phyloP scores from a whole-genome alignment of 1,139 yeast genomes.

The Hansenula anomala region DNA sequence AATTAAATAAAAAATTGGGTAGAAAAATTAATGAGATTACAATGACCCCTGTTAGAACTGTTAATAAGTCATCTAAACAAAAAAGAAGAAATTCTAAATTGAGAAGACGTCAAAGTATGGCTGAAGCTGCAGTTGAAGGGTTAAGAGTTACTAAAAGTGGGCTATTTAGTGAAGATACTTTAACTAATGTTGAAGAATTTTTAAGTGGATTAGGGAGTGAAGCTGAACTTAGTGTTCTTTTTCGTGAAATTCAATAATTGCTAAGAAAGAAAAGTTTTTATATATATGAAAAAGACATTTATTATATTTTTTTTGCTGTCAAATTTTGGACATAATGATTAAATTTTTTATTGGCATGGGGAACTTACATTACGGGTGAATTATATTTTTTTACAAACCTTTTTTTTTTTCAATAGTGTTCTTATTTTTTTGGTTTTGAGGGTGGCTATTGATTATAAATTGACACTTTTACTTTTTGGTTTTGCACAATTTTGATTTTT shows the following conservation, averaged over 20 bases:
- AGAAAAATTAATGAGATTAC: conserved; percentile 11
- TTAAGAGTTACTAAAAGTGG: conserved; percentile 70
- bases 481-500: too few species aligned
- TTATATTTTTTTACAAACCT: too few species aligned
- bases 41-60: conserved; percentile 18
- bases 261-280: too few species aligned
- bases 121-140: conserved; percentile 74
- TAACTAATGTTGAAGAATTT: conserved; percentile 65
- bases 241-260: conserved; percentile 15
- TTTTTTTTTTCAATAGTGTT: too few species aligned
- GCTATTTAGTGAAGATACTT: conserved; percentile 64
- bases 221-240: conserved; percentile 21
- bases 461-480: too few species aligned
- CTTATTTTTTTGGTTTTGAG: too few species aligned
- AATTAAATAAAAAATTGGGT: conserved; percentile 7
- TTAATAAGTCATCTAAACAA: conserved; percentile 15
- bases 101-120: conserved; percentile 56
- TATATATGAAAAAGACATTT: conserved; percentile 1
- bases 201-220: conserved; percentile 30
- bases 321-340: too few species aligned
- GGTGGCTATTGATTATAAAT: too few species aligned
- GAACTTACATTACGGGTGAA: too few species aligned
- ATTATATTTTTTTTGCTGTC: background rate
- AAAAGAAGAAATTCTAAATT: conserved; percentile 17
- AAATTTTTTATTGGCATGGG: too few species aligned